Evolutionary conservation across 2,329 filamentous ascomycete species (phyloP).

Genomic region (Ophiosphaerella korrae): DNA sequence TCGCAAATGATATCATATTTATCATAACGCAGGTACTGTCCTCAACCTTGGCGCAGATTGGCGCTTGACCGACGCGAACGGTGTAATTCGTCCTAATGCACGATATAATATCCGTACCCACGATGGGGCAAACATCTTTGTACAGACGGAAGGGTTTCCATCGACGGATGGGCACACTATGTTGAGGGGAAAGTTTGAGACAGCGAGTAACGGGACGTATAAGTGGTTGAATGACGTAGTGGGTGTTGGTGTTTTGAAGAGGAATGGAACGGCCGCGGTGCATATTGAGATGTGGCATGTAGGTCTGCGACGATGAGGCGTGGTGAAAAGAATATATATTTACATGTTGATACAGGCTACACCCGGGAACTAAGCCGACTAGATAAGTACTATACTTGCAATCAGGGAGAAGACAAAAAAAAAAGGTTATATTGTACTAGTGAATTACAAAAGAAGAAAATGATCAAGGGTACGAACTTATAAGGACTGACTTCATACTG

Average conservation of each 20-base stretch:
- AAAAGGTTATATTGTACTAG: too few species aligned
- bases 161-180: constrained; percentile 34
- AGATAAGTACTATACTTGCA: too few species aligned
- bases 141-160: constrained; percentile 40
- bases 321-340: not conserved
- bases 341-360: constrained; percentile 1
- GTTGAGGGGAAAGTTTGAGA: constrained; percentile 43
- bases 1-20: constrained; percentile 10
- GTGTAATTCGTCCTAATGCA: constrained; percentile 40
- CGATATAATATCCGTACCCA: constrained; percentile 46
- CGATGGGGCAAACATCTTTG: constrained; percentile 42
- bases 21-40: constrained; percentile 30
- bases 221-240: constrained; percentile 48
- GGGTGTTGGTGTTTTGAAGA: constrained; percentile 29
- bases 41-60: constrained; percentile 47
- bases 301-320: not conserved
- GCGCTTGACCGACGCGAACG: constrained; percentile 36
- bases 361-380: not conserved
- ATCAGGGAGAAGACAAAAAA: too few species aligned
- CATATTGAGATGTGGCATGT: constrained; percentile 37
- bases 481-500: not conserved
- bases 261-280: constrained; percentile 24
- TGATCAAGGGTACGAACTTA: too few species aligned
- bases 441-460: too few species aligned
- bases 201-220: constrained; percentile 36